phyloP scores from a whole-genome alignment of 352 stramenopile genomes.

The Pythium monospermum region DNA sequence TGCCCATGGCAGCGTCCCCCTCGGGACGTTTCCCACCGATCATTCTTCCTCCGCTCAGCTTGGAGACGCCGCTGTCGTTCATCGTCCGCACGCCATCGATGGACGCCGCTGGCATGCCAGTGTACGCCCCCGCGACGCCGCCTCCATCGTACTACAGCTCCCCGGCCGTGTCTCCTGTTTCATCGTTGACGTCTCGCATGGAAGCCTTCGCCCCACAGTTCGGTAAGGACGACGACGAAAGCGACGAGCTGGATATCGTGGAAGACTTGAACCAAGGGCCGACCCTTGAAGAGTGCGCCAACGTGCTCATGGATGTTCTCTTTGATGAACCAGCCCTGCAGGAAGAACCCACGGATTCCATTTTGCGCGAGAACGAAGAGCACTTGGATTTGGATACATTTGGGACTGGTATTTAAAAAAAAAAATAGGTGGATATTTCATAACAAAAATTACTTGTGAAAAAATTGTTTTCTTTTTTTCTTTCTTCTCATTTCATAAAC shows the following conservation, averaged over 20 bases:
- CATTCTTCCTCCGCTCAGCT: background rate
- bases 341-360: background rate
- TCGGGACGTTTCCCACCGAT: background rate
- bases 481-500: too few species aligned
- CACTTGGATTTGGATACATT: conserved; percentile 6
- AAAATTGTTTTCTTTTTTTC: too few species aligned
- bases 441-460: too few species aligned
- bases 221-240: background rate
- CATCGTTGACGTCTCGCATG: conserved; percentile 11
- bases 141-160: conserved; percentile 10
- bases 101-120: conserved; percentile 3
- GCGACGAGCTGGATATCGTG: conserved; percentile 17
- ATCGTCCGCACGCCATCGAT: conserved; percentile 12
- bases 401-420: conserved; percentile 22
- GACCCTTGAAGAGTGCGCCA: conserved; percentile 59
- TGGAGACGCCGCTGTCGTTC: conserved; percentile 15
- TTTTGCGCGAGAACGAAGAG: too few species aligned
- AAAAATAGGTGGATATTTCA: background rate
- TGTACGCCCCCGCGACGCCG: conserved; percentile 16
- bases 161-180: conserved; percentile 11
- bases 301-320: conserved; percentile 62
- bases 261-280: conserved; percentile 44
- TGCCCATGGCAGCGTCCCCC: conserved; percentile 10
- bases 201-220: conserved; percentile 2
- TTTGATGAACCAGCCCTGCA: conserved; percentile 22